These are phyloP conservation scores for Erodium trifolium DNA, from an alignment of 441 rosid species.

Conservation along the genomic window DNA sequence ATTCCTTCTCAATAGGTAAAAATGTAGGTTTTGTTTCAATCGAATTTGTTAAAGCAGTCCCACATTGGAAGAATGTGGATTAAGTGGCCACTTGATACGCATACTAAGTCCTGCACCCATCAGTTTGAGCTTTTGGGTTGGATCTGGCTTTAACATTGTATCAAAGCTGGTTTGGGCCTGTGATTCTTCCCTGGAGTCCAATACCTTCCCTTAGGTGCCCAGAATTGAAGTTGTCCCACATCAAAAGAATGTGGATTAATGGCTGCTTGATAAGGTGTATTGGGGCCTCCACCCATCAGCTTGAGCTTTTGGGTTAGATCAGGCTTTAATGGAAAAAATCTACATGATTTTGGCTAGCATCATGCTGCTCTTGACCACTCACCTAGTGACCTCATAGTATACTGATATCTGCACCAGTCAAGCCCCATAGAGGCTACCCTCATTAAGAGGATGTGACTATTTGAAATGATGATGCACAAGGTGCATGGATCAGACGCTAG, in stretches of 20 bases:
- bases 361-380: not conserved
- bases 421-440: not conserved
- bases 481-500: not conserved
- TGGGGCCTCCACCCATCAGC: too few species aligned
- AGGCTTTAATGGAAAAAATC: not conserved
- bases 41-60: not conserved
- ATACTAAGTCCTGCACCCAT: too few species aligned
- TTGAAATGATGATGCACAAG: not conserved
- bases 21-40: not conserved
- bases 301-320: too few species aligned
- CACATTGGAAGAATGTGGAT: too few species aligned
- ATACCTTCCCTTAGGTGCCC: too few species aligned
- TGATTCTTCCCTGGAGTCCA: too few species aligned
- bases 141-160: too few species aligned
- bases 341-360: not conserved
- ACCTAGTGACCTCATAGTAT: not conserved
- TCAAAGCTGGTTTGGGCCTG: too few species aligned
- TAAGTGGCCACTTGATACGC: too few species aligned
- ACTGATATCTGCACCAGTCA: not conserved
- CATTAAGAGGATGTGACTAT: not conserved
- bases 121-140: too few species aligned
- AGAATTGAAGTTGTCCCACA: too few species aligned
- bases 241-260: not conserved
- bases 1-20: not conserved
- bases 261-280: too few species aligned